phyloP scores from a whole-genome alignment of 768 basidiomycete genomes.

The Kwoniella sp. region DNA sequence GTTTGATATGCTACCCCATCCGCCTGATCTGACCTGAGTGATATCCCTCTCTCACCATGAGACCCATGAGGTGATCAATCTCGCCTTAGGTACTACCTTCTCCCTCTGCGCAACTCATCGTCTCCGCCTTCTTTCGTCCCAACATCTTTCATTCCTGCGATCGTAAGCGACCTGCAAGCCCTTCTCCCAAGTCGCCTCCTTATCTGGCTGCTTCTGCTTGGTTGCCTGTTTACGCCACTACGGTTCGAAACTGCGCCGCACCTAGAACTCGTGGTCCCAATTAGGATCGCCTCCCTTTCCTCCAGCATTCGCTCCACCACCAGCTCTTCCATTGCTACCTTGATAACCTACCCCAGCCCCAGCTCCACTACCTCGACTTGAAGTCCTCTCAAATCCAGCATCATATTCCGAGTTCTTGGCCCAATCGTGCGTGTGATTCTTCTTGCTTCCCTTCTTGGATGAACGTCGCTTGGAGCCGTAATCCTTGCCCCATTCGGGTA shows the following conservation, averaged over 20 bases:
- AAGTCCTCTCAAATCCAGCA: constrained; percentile 2
- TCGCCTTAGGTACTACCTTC: no score
- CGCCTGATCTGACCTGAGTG: no score
- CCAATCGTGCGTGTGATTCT: constrained; percentile 23
- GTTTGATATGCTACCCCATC: no score
- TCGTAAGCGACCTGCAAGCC: no score
- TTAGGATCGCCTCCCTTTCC: constrained; percentile 25
- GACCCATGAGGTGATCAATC: no score
- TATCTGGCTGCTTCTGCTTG: no score
- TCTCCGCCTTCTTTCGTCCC: no score
- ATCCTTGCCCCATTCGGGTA: constrained; percentile 56
- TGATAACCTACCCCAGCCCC: constrained; percentile 9
- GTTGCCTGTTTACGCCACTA: not conserved
- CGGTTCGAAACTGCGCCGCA: no score
- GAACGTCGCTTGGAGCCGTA: constrained; percentile 47
- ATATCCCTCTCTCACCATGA: no score
- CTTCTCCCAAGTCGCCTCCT: no score
- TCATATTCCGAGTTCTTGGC: constrained; percentile 10
- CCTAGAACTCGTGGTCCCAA: constrained; percentile 35
- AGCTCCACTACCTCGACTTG: constrained; percentile 12
- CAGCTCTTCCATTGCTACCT: not conserved
- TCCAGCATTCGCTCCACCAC: not conserved
- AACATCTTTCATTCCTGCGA: no score
- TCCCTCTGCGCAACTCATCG: no score
- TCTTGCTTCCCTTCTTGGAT: constrained; percentile 20